Percentiles rank a stretch among this genome's conserved stretches.
Conservation (phyloP, 805 yeast species). For the Starmerella davenportii region DNA sequence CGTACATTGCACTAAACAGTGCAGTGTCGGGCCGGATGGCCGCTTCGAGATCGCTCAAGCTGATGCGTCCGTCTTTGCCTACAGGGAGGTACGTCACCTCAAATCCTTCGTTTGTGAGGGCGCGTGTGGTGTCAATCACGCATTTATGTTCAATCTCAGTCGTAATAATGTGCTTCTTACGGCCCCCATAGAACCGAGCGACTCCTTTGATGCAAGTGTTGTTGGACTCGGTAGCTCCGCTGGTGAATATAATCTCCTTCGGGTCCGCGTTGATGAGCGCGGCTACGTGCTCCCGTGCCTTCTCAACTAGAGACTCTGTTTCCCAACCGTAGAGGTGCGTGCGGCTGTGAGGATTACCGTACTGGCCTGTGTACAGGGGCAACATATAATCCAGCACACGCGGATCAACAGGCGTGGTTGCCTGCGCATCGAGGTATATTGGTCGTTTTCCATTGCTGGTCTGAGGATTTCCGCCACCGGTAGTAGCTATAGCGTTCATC, state of each 20-base stretch:
- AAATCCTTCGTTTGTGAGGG: slow-evolving; percentile 88
- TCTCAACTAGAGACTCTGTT: slow-evolving; percentile 79
- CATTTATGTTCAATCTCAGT: slow-evolving; percentile 97
- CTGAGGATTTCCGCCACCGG: slow-evolving; percentile 1
- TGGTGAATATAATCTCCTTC: slow-evolving; percentile 88
- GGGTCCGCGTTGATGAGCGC: slow-evolving; percentile 79
- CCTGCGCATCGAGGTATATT: slow-evolving; percentile 91
- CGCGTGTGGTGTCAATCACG: slow-evolving; percentile 91
- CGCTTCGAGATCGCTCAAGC: slow-evolving; percentile 55
- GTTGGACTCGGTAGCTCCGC: slow-evolving; percentile 96
- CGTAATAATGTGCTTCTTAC: slow-evolving; percentile 86
- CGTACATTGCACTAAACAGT: slow-evolving; percentile 87
- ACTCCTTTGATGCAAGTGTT: slow-evolving; percentile 93
- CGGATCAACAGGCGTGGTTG: slow-evolving; percentile 96
- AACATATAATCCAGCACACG: slow-evolving; percentile 45
- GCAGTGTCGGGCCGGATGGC: slow-evolving; percentile 83
- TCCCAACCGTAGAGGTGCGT: slow-evolving; percentile 99
- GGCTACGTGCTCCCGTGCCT: slow-evolving; percentile 70
- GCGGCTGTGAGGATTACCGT: slow-evolving; percentile 94
- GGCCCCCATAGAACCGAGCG: slow-evolving; percentile 74
- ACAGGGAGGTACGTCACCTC: slow-evolving; percentile 91
- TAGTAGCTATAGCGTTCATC: not conserved
- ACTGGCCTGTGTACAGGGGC: slow-evolving; percentile 51
- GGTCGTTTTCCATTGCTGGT: slow-evolving; percentile 39
- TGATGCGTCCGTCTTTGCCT: slow-evolving; percentile 56